Percentiles rank a stretch among this genome's conserved stretches.
Evolutionary conservation across 805 yeast genomes (phyloP).

Genomic region (Ogataea methanolica): DNA sequence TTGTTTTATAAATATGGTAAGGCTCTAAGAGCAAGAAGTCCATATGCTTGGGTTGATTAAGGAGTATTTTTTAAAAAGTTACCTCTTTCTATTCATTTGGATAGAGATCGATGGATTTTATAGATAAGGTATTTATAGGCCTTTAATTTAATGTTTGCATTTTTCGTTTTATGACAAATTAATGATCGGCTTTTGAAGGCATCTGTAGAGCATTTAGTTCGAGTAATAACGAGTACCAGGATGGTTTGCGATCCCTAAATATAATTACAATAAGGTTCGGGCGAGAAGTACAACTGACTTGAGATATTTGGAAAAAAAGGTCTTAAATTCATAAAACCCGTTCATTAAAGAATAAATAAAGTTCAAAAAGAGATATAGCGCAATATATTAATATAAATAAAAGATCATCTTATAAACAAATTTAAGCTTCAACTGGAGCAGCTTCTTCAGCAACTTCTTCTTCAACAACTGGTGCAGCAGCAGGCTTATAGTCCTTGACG

Average conservation of each 20-base stretch:
- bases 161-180: too few relatives aligned
- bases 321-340: too few relatives aligned
- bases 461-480: conserved; percentile 27
- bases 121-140: too few relatives aligned
- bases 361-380: background rate
- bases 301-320: too few relatives aligned
- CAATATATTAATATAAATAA: background rate
- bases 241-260: too few relatives aligned
- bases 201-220: too few relatives aligned
- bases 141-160: background rate
- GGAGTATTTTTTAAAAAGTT: background rate
- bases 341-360: background rate
- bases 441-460: conserved; percentile 36
- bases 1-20: conserved; percentile 48
- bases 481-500: conserved; percentile 68
- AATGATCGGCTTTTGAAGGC: too few relatives aligned
- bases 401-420: background rate
- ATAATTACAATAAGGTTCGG: too few relatives aligned
- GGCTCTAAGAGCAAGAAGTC: conserved; percentile 37
- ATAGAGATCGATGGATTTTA: too few relatives aligned
- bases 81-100: too few relatives aligned
- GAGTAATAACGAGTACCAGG: too few relatives aligned
- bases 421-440: conserved; percentile 20
- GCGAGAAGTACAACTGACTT: too few relatives aligned
- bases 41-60: conserved; percentile 38